A percentile compares a stretch with the other conserved stretches of the same genome.
phyloP scores from a whole-genome alignment of 352 stramenopile genomes.

The Globisporangium nodosum region DNA sequence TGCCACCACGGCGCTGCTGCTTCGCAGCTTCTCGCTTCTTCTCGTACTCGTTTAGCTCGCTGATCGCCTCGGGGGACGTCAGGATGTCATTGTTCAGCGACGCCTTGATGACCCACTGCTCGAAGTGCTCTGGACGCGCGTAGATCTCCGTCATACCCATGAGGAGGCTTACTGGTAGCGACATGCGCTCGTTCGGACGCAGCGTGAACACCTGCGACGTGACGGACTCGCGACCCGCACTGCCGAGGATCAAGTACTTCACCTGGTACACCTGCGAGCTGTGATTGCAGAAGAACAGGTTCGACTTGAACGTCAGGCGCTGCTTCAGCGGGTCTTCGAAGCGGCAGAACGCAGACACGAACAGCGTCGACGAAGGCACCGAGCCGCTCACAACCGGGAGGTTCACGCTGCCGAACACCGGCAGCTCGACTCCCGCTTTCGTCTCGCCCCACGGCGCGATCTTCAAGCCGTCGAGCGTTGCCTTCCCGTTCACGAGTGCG shows the following conservation, averaged over 20 bases:
- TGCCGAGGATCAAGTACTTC: conserved; percentile 63
- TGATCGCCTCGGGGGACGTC: conserved; percentile 44
- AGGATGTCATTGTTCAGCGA: conserved; percentile 75
- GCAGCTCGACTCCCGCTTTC: conserved; percentile 29
- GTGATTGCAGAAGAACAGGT: conserved; percentile 77
- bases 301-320: conserved; percentile 71
- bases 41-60: conserved; percentile 54
- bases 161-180: conserved; percentile 55
- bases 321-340: conserved; percentile 63
- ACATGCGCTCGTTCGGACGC: conserved; percentile 55
- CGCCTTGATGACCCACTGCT: conserved; percentile 75
- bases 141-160: conserved; percentile 86
- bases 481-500: conserved; percentile 24
- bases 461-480: conserved; percentile 39
- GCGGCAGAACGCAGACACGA: conserved; percentile 62
- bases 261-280: conserved; percentile 69
- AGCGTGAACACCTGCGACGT: conserved; percentile 60
- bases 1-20: conserved; percentile 47
- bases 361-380: conserved; percentile 35
- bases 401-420: conserved; percentile 58
- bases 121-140: conserved; percentile 49
- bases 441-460: conserved; percentile 59
- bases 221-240: conserved; percentile 33
- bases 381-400: conserved; percentile 40
- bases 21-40: conserved; percentile 37